A percentile compares a stretch with the other conserved stretches of the same genome.
phyloP scores from a whole-genome alignment of 352 stramenopile genomes.

The Globisporangium perplexum region DNA sequence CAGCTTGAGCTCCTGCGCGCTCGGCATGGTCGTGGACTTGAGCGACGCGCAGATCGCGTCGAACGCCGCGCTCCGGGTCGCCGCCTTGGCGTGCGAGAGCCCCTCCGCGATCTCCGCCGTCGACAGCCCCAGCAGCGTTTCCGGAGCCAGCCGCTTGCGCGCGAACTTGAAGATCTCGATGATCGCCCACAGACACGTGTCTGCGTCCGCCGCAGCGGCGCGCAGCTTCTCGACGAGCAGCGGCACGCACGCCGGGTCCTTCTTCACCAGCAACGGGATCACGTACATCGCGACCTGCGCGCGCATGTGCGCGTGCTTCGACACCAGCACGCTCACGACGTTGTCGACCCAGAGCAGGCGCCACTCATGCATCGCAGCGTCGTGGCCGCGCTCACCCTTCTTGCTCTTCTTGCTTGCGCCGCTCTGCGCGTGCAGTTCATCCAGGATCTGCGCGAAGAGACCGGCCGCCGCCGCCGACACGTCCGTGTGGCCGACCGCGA shows the following conservation, averaged over 20 bases:
- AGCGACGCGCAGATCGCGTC: conserved; percentile 73
- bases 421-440: conserved; percentile 17
- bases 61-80: conserved; percentile 67
- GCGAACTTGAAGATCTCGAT: conserved; percentile 79
- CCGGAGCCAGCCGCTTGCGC: conserved; percentile 54
- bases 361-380: conserved; percentile 23
- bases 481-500: conserved; percentile 63
- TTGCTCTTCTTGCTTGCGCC: conserved; percentile 15
- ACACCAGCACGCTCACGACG: conserved; percentile 49
- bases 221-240: conserved; percentile 49
- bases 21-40: conserved; percentile 74
- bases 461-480: conserved; percentile 61
- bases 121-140: conserved; percentile 46
- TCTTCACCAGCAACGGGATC: conserved; percentile 65
- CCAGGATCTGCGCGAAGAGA: conserved; percentile 68
- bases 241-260: conserved; percentile 48
- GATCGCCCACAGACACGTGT: conserved; percentile 62
- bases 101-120: conserved; percentile 48
- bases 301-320: conserved; percentile 42
- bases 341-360: conserved; percentile 49
- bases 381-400: neutral
- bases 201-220: conserved; percentile 15
- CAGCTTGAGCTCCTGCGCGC: conserved; percentile 40
- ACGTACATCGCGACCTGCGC: conserved; percentile 69
- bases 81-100: conserved; percentile 42